Conservation (phyloP, 768 basidiomycete species). For the Trametes punicea region DNA sequence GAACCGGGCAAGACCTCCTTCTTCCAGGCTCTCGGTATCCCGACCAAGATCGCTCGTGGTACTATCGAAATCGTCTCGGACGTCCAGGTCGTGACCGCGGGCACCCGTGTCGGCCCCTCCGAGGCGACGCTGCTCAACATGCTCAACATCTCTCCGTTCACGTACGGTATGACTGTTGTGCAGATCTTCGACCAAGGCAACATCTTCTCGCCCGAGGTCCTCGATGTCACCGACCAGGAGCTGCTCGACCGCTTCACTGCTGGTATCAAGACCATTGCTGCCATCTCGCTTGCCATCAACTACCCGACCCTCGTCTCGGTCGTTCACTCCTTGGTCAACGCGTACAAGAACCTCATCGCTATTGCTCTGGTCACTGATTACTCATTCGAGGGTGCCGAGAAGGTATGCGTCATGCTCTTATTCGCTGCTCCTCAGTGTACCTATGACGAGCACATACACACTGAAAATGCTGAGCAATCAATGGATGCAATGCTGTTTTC, state of each 20-base stretch:
- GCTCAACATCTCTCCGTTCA: slow-evolving; percentile 99
- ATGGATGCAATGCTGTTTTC: slow-evolving; percentile 37
- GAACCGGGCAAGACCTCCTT: slow-evolving; percentile 99
- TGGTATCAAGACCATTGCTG: slow-evolving; percentile 93
- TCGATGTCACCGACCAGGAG: slow-evolving; percentile 90
- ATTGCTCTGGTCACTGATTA: slow-evolving; percentile 89
- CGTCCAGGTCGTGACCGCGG: slow-evolving; percentile 90
- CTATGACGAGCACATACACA: slow-evolving; percentile 46
- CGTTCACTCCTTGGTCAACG: slow-evolving; percentile 92
- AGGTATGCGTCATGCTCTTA: slow-evolving; percentile 53
- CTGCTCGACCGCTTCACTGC: slow-evolving; percentile 89
- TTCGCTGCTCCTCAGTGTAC: slow-evolving; percentile 14
- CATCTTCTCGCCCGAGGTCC: slow-evolving; percentile 82
- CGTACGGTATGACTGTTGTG: slow-evolving; percentile 97
- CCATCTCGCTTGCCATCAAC: slow-evolving; percentile 91
- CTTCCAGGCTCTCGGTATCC: slow-evolving; percentile 99
- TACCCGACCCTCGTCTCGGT: slow-evolving; percentile 97
- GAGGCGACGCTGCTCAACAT: slow-evolving; percentile 99
- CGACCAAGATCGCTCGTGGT: slow-evolving; percentile 99
- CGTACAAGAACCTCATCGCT: slow-evolving; percentile 97
- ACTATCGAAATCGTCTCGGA: slow-evolving; percentile 99
- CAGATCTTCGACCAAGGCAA: slow-evolving; percentile 97
- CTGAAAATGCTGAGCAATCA: slow-evolving; percentile 82
- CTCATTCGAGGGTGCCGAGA: slow-evolving; percentile 89
- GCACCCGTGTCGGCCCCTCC: slow-evolving; percentile 92